Evolutionary conservation across 495 filamentous ascomycete species (phyloP), one percentile per base, ranked within the genome.

Genomic region (Penicillium ochrochloron): DNA sequence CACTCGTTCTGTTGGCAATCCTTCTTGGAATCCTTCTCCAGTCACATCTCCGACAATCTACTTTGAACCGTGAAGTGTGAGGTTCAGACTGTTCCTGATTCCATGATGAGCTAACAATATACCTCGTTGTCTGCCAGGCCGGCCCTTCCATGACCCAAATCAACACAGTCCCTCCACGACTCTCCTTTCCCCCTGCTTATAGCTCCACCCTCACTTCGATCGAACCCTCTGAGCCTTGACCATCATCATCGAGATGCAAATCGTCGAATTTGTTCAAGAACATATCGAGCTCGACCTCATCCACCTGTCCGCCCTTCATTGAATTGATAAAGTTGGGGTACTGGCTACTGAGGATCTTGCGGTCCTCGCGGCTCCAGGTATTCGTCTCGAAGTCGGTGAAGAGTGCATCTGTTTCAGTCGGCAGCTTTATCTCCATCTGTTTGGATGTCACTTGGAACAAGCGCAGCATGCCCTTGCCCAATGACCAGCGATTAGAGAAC

Each of bases 391-490:
- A 77, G 10, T 75, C 66, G 4, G 50, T 59, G 48, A 77, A 76
- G 0, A 78, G 66, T 8, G 66, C 59, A 2, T 72, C 64, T 27
- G 73, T 72, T 29, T 78, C 75, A 15, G 65, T 23, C 6, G 78
- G 76, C 0, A 79, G 66, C 0, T 48, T 51, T 7, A 76, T 65
- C 15, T 70, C 48, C 61, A 65, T 69, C 33, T 76, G 68, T 19
- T 57, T 72, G 12, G 75, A 71, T 0, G 71, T 73, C 2, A 77
- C 53, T 42, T 79, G 74, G 12, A 79, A 56, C 55, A 77, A 66
- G 3, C 75, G 78, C 37, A 80, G 42, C 42, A 75, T 70, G 0
- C 65, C 76, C 63, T 73, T 78, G 10, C 64, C 73, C 14, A 78
- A 50, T n/a, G 70, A 61, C 67, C 73, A 77, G 0, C 67, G 73